Conservation (phyloP, 176 grass and related monocot genomes). For the Lolium rigidum region DNA sequence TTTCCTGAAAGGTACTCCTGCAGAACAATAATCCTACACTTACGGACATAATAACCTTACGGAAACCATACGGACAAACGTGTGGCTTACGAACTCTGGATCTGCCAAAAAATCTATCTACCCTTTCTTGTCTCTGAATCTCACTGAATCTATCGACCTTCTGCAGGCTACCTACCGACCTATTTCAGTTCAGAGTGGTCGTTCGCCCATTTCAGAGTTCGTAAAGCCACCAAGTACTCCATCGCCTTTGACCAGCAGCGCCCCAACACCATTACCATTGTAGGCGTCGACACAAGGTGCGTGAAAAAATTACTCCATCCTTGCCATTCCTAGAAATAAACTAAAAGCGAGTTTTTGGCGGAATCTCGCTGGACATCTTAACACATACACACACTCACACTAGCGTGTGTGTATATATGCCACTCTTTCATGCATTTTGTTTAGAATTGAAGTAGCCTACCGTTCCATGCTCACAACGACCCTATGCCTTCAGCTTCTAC, state of each 20-base stretch:
- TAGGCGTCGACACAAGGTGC: conserved; percentile 84
- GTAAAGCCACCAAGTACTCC: conserved; percentile 54
- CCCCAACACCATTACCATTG: conserved; percentile 59
- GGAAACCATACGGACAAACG: too few relatives aligned
- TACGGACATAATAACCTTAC: too few relatives aligned
- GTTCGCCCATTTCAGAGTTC: conserved; percentile 61
- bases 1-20: conserved; percentile 8
- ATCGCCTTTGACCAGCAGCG: conserved; percentile 61
- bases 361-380: too few relatives aligned
- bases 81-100: too few relatives aligned
- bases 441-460: not conserved
- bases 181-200: conserved; percentile 81
- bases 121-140: not conserved
- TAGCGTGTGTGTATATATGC: not conserved
- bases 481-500: conserved; percentile 60
- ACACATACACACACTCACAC: too few relatives aligned
- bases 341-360: too few relatives aligned
- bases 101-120: not conserved
- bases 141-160: not conserved
- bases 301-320: not conserved
- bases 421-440: not conserved
- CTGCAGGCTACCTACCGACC: conserved; percentile 57
- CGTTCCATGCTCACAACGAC: not conserved
- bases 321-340: too few relatives aligned
- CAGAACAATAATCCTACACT: too few relatives aligned